Conservation (phyloP, 805 yeast species). For the Schwanniomyces yamadae region DNA sequence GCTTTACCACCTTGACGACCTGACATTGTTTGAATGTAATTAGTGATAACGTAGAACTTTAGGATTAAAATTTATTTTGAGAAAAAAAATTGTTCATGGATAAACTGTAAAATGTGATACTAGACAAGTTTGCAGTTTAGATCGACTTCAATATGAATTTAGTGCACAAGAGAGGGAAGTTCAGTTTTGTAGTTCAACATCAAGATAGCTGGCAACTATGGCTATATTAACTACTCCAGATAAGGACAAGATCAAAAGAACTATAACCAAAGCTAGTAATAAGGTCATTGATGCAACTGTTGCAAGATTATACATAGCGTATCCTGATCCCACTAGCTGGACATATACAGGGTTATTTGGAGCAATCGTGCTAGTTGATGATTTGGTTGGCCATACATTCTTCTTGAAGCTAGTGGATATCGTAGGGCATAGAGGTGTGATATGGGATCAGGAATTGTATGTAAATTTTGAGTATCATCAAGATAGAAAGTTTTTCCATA, state of each 20-base stretch:
- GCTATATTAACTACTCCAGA: slow-evolving; percentile 50
- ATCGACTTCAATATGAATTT: not conserved
- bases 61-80: too few relatives aligned
- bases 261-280: slow-evolving; percentile 82
- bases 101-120: not conserved
- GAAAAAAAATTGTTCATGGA: not conserved
- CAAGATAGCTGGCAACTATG: slow-evolving; percentile 27
- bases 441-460: slow-evolving; percentile 97
- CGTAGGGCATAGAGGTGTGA: slow-evolving; percentile 74
- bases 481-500: slow-evolving; percentile 91
- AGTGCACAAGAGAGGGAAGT: too few relatives aligned
- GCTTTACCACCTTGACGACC: slow-evolving; percentile 98
- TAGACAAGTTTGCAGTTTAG: not conserved
- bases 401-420: slow-evolving; percentile 89
- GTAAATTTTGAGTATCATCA: slow-evolving; percentile 87
- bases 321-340: slow-evolving; percentile 83
- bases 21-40: slow-evolving; percentile 52
- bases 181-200: too few relatives aligned
- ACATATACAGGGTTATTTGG: slow-evolving; percentile 85
- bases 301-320: slow-evolving; percentile 85
- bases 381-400: slow-evolving; percentile 89
- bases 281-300: slow-evolving; percentile 88
- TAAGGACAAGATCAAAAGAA: slow-evolving; percentile 86
- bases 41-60: too few relatives aligned
- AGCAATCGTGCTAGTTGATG: slow-evolving; percentile 85